phyloP scores from a whole-genome alignment of 345 rosid genomes.

The Kernera saxatilis region DNA sequence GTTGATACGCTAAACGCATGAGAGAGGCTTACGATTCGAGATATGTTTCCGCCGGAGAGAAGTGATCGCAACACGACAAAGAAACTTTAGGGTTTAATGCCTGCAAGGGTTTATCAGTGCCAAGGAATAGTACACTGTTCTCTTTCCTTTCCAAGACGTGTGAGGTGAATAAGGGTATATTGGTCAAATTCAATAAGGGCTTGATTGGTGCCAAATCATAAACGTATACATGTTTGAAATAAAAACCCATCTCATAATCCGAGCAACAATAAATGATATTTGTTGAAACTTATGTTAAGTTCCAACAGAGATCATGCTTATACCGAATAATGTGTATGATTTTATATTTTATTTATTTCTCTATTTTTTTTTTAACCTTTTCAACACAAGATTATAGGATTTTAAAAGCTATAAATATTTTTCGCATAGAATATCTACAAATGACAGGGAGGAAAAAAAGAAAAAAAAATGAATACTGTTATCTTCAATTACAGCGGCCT shows the following conservation, averaged over 20 bases:
- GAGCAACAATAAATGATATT: not conserved
- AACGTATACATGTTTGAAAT: not conserved
- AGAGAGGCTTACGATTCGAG: not conserved
- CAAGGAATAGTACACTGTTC: not conserved
- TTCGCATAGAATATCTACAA: no score
- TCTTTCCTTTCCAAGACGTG: not conserved
- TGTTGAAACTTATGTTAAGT: not conserved
- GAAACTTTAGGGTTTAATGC: not conserved
- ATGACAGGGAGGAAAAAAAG: no score
- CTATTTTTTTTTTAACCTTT: not conserved
- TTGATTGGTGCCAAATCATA: slow-evolving; percentile 1
- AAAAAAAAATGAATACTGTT: no score
- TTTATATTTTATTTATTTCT: no score
- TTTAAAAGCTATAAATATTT: no score
- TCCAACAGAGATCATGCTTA: slow-evolving; percentile 11
- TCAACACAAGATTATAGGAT: not conserved
- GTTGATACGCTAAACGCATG: not conserved
- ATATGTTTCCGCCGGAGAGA: not conserved
- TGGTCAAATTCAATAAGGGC: not conserved
- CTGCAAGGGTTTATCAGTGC: slow-evolving; percentile 18
- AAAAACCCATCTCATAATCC: not conserved
- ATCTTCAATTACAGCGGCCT: not conserved
- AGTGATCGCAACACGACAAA: not conserved
- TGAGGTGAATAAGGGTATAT: slow-evolving; percentile 8
- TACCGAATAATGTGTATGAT: not conserved